Evolutionary conservation across 2,329 filamentous ascomycete genomes (phyloP).

Genomic region (Penicillium sp.): DNA sequence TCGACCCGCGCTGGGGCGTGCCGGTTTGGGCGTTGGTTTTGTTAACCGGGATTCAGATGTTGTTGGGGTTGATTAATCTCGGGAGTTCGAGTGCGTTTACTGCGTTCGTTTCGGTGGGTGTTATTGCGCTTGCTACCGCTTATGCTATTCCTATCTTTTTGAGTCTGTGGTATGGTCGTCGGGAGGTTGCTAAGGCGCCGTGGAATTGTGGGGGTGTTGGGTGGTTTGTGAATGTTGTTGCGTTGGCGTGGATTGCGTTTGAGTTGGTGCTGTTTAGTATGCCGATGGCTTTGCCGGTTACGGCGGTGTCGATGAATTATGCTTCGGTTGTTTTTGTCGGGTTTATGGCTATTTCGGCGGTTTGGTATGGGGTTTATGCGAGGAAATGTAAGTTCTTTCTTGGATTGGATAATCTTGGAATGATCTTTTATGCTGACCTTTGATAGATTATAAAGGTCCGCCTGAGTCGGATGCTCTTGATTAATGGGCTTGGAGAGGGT

Average conservation of each 20-base stretch:
- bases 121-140: conserved; percentile 55
- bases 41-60: conserved; percentile 47
- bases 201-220: conserved; percentile 52
- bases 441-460: conserved; percentile 33
- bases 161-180: conserved; percentile 47
- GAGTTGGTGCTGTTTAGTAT: conserved; percentile 54
- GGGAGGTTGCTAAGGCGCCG: conserved; percentile 48
- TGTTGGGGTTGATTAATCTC: conserved; percentile 51
- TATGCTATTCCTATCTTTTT: conserved; percentile 58
- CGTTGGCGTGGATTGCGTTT: conserved; percentile 52
- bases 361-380: conserved; percentile 53
- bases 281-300: conserved; percentile 55
- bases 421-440: background rate
- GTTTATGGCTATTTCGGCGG: conserved; percentile 51
- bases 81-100: conserved; percentile 48
- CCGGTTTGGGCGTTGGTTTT: conserved; percentile 45
- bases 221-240: conserved; percentile 45
- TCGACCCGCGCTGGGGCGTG: conserved; percentile 37
- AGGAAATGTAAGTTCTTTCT: conserved; percentile 44
- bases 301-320: conserved; percentile 55
- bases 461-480: conserved; percentile 28
- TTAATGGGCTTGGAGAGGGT: background rate
- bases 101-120: conserved; percentile 54
- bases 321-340: conserved; percentile 56
- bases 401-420: background rate